Base-by-base conservation (phyloP, 2,329 filamentous ascomycete species). In the Colletotrichum simmondsii region DNA sequence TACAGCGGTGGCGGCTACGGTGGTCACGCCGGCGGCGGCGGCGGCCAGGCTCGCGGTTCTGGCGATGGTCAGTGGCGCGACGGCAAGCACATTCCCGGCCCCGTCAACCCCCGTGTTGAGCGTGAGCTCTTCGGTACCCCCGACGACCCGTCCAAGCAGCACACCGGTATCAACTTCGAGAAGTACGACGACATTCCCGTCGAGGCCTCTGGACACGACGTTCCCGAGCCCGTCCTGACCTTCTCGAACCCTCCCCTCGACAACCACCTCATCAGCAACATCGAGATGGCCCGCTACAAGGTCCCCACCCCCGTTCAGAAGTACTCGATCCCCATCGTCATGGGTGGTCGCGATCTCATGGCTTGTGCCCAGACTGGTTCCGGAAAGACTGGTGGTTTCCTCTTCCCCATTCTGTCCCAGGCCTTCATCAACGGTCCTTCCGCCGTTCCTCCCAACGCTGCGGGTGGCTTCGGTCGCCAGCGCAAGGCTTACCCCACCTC, bases 131-230 rank as follows among this genome's bases (percentile, higher is more conserved):
- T 98, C 83, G 97, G 97, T 80, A 88, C 93, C 63, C 87, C 92
- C 78, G 96, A 98, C 83, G 97, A 98, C 81, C 95, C 96, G 75
- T 92, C 93, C 77, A 98, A 98, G 90, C 94, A 98, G 84, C 94
- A 97, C 80, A 98, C 95, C 42, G 97, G 97, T 85, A 98, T 99
- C 93, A 99, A 99, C 91, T 99, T 99, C 83, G 93, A 98, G 88
- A 99, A 99, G 89, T 99, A 99, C 86, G 97, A 99, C 81, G 97
- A 99, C 84, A 99, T 99, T 77, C 97, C 97, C 68, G 97, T 99
- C 76, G 97, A 98, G 86, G 97, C 97, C 75, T 98, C 96, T 73
- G 97, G 97, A 74, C 92, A 95, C 66, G 92, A 97, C 81, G 95
- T 98, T 65, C 97, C 97, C 58, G 97, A 98, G 81, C 93, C 96